Evolutionary conservation across 148 eudicot species (phyloP).

Genomic region (Nepenthes mirabilis): DNA sequence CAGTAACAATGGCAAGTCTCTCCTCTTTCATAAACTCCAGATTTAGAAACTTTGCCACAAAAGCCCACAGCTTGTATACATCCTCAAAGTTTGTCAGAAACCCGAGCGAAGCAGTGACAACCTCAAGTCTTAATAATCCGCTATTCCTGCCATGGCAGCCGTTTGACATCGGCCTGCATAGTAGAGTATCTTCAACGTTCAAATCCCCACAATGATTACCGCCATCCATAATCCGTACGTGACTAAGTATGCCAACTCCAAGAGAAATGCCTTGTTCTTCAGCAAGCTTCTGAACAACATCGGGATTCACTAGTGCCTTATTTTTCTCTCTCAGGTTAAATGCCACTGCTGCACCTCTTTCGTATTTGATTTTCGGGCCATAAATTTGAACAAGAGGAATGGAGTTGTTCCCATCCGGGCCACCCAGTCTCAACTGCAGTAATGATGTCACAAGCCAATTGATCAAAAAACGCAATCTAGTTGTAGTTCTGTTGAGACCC

Average conservation of each 20-base stretch:
- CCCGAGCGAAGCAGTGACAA: conserved; percentile 87
- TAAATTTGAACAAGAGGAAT: conserved; percentile 69
- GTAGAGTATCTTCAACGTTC: conserved; percentile 46
- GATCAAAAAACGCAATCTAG: conserved; percentile 65
- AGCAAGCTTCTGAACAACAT: conserved; percentile 67
- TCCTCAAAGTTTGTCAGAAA: conserved; percentile 76
- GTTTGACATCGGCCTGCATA: conserved; percentile 72
- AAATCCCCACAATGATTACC: conserved; percentile 36
- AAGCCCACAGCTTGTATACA: conserved; percentile 89
- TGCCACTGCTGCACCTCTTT: conserved; percentile 92
- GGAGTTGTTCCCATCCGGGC: conserved; percentile 23
- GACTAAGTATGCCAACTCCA: conserved; percentile 84
- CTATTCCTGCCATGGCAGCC: conserved; percentile 44
- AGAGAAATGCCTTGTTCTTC: conserved; percentile 70
- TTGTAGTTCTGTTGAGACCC: conserved; percentile 83
- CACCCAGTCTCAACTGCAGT: conserved; percentile 52
- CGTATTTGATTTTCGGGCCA: conserved; percentile 93
- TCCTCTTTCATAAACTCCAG: conserved; percentile 50
- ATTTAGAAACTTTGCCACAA: conserved; percentile 77
- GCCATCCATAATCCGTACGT: conserved; percentile 43
- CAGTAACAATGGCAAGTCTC: conserved; percentile 49
- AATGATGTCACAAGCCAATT: conserved; percentile 93
- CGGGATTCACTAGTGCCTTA: conserved; percentile 62
- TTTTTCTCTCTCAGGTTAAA: conserved; percentile 68
- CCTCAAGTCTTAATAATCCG: conserved; percentile 74